Conservation (phyloP, 257 asterid genomes). For the Verbascum thapsus region DNA sequence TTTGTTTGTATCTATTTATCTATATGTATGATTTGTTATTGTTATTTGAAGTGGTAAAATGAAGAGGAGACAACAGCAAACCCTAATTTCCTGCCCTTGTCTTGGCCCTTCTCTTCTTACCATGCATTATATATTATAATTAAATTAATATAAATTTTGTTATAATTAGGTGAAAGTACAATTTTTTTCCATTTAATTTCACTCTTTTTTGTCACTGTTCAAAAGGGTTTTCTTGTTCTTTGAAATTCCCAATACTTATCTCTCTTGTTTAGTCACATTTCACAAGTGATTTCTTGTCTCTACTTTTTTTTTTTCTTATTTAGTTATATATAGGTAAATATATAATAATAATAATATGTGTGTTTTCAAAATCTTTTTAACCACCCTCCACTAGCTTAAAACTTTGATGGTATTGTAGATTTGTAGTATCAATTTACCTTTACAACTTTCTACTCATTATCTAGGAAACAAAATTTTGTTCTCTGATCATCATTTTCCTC, state of each 20-base stretch:
- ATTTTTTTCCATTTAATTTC: neutral
- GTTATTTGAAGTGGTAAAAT: constrained; percentile 15
- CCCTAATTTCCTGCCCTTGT: constrained; percentile 74
- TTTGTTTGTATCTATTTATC: neutral
- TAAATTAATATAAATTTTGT: neutral
- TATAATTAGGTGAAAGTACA: neutral
- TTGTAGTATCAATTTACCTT: constrained; percentile 41
- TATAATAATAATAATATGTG: constrained; percentile 17
- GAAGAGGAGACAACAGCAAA: constrained; percentile 44
- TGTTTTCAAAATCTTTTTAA: constrained; percentile 19
- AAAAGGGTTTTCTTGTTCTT: constrained; percentile 40
- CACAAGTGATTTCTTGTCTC: constrained; percentile 56
- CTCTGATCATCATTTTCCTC: too few species aligned
- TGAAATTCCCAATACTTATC: constrained; percentile 49
- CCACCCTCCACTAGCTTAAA: constrained; percentile 39
- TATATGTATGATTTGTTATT: constrained; percentile 14
- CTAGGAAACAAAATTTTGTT: too few species aligned
- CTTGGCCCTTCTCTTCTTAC: constrained; percentile 37
- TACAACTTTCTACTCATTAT: constrained; percentile 28
- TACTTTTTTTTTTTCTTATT: constrained; percentile 42
- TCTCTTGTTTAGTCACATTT: constrained; percentile 50
- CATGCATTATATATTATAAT: too few species aligned
- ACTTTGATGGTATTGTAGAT: constrained; percentile 49
- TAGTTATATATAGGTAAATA: too few species aligned
- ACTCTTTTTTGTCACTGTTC: constrained; percentile 32